Evolutionary conservation across 257 asterid genomes (phyloP).

Genomic region (Nicotiana undulata): DNA sequence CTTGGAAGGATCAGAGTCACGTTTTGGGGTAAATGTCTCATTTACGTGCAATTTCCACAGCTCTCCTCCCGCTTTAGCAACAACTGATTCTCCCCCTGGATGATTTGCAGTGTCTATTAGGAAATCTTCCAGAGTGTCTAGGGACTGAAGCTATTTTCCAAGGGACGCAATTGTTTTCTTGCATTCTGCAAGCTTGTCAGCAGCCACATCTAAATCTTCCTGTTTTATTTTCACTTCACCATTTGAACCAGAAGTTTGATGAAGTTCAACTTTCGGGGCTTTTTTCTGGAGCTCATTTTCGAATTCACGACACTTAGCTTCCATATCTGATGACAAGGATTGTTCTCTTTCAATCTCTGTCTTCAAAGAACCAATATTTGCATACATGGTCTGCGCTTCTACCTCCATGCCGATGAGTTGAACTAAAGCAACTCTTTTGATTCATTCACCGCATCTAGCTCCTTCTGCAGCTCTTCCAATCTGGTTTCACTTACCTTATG

Average conservation of each 20-base stretch:
- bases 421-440: constrained; percentile 42
- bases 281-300: constrained; percentile 40
- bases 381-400: constrained; percentile 46
- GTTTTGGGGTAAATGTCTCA: constrained; percentile 16
- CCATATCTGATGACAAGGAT: constrained; percentile 31
- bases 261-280: constrained; percentile 33
- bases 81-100: constrained; percentile 33
- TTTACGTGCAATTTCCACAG: constrained; percentile 31
- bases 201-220: constrained; percentile 72
- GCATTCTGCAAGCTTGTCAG: constrained; percentile 79
- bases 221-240: constrained; percentile 48
- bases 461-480: constrained; percentile 41
- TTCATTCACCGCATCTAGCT: constrained; percentile 33
- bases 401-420: constrained; percentile 50
- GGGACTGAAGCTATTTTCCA: constrained; percentile 65
- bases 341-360: constrained; percentile 34
- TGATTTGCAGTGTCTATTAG: constrained; percentile 58
- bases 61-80: constrained; percentile 14
- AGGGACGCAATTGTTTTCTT: constrained; percentile 80
- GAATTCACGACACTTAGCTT: constrained; percentile 35
- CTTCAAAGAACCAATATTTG: constrained; percentile 32
- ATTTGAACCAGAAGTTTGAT: constrained; percentile 28
- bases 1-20: constrained; percentile 25
- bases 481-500: constrained; percentile 25
- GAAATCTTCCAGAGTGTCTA: constrained; percentile 78